phyloP scores from a whole-genome alignment of 805 yeast genomes.

The Maudiozyma turicensis region DNA sequence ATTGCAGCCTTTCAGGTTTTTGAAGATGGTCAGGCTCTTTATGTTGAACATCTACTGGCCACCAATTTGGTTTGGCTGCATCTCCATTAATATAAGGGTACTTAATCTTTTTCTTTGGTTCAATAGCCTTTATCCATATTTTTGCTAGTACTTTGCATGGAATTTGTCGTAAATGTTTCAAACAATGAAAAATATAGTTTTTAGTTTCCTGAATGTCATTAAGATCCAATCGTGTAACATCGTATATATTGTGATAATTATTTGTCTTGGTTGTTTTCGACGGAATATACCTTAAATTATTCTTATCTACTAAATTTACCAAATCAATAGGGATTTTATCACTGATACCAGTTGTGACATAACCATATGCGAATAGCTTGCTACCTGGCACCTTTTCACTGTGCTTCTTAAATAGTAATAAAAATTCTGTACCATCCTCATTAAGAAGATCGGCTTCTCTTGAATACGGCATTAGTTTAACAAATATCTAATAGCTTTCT shows the following conservation, averaged over 20 bases:
- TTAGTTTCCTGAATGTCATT: neutral
- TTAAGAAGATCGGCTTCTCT: neutral
- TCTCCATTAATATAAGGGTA: constrained; percentile 53
- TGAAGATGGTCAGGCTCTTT: constrained; percentile 66
- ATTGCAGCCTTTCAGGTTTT: constrained; percentile 43
- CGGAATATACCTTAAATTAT: neutral
- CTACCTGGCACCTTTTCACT: too few species aligned
- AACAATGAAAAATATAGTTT: constrained; percentile 10
- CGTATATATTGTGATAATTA: neutral
- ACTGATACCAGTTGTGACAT: neutral
- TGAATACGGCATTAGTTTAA: too few species aligned
- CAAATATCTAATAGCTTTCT: too few species aligned
- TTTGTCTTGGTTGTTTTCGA: neutral
- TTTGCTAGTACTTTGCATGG: constrained; percentile 56
- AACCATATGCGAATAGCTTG: neutral
- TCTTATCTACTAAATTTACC: neutral
- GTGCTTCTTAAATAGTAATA: neutral
- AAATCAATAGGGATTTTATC: neutral
- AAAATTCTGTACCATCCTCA: neutral
- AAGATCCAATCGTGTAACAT: neutral
- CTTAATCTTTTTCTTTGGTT: constrained; percentile 55
- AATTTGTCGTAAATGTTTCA: constrained; percentile 38
- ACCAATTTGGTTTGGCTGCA: constrained; percentile 51
- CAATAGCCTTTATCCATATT: constrained; percentile 55
- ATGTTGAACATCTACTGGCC: constrained; percentile 55